Base-by-base conservation (phyloP, 768 basidiomycete genomes). In the Mycena belliarum region DNA sequence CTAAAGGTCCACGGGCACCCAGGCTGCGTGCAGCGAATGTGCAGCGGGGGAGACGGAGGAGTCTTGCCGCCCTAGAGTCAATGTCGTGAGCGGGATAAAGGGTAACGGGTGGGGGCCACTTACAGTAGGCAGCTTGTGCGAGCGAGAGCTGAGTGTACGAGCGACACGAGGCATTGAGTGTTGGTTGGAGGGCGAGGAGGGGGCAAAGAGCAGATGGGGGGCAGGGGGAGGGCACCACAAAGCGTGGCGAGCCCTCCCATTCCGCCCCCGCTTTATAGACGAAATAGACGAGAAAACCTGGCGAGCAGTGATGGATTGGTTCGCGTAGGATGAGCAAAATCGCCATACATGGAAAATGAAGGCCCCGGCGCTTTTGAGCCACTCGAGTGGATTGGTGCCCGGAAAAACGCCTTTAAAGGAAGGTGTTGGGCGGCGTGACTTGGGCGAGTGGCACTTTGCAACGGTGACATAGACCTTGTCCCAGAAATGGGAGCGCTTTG, bases 1-100 rank as follows among this genome's bases (percentile, higher is more conserved):
- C 6, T 9, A 33, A 38, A 60, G 43, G 43, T 60, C 59, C 59
- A 60, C 26, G 43, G 38, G 49, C 59, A 60, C 11, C n/a, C 42
- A 2, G 8, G 6, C 2, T 46, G 12, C 10, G 59, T 9, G 49
- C 59, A 60, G 12, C 7, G 33, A 3, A 35, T 35, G 33, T 6
- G 9, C 33, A 35, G 33, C 11, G 59, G 53, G 15, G 53, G 47
- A 20, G 3, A 38, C 3, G 59, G 59, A 46, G 59, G 59, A 0
- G n/a, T 42, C 15, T 28, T 55, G 14, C 53, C 49, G 14, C 38
- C 38, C 59, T 59, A 45, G 16, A 42, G 16, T 20, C 3, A 25
- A 11, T 16, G 1, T 23, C 8, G n/a, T 47, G 2, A 50, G 50
- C 23, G 15, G 25, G 3, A 35, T 4, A 15, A 26, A 15, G 4